These are phyloP conservation scores for Blastomyces gilchristii DNA, from an alignment of 2,329 filamentous ascomycete species.

Conservation along the genomic window DNA sequence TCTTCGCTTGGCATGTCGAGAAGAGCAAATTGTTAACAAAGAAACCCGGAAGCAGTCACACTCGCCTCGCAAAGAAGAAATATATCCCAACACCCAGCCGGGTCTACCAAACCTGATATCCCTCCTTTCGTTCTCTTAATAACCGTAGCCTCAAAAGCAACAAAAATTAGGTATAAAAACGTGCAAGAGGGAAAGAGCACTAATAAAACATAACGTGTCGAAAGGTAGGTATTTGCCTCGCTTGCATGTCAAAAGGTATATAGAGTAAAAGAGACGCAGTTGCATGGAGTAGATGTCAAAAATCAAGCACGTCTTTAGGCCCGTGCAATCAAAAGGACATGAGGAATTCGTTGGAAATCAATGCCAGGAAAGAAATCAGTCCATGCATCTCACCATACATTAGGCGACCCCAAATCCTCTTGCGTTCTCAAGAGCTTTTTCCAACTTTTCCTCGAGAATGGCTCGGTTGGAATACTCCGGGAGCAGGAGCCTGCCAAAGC, in stretches of 20 bases:
- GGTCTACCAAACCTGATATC: background rate
- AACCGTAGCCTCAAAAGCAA: background rate
- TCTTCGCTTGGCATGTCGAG: background rate
- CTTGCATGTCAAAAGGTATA: background rate
- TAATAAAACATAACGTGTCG: background rate
- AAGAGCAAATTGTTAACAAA: background rate
- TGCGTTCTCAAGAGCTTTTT: conserved; percentile 78
- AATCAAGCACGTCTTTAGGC: background rate
- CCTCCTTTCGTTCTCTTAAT: background rate
- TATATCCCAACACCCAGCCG: background rate
- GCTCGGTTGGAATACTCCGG: conserved; percentile 68
- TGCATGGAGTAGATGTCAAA: background rate
- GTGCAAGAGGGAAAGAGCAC: background rate
- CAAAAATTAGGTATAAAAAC: background rate
- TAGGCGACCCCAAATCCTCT: conserved; percentile 80
- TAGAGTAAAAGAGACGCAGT: background rate
- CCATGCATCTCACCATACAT: conserved; percentile 4
- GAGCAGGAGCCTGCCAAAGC: conserved; percentile 77
- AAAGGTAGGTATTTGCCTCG: background rate
- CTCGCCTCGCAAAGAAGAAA: background rate
- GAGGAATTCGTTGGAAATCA: background rate
- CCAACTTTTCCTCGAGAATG: conserved; percentile 61
- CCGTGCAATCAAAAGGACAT: background rate
- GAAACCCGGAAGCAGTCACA: too few species aligned
- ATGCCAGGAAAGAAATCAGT: background rate